Evolutionary conservation across 805 yeast species (phyloP), one percentile per base, ranked within the genome.

Genomic region (Isabelozyma rhagii): DNA sequence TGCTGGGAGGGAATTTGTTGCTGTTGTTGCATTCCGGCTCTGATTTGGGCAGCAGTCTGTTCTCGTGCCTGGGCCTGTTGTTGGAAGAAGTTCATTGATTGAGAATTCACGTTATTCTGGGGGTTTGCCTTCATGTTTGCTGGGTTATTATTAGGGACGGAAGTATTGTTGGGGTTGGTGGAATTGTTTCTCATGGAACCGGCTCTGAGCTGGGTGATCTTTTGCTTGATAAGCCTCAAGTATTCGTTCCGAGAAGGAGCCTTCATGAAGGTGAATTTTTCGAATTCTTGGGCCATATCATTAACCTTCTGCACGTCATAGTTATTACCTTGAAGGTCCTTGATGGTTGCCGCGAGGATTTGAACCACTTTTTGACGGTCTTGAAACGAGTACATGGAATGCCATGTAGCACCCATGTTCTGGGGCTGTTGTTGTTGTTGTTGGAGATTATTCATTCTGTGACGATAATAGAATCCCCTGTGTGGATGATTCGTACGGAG

Each of bases 251-350:
- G 81, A 17, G 80, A 71, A 8, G 75, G 74, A 10, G 89, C 75
- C 49, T 82, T 82, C 49, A 77, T 74, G 61, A 77, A 86, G 21
- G 89, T 79, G 56, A 76, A 81, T 51, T 82, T 80, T 61, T 87
- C 94, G 56, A 84, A 85, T 59, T 85, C 89, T 57, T 82, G 85
- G 4, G 91, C 90, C 56, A 83, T 64, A 31, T 60, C 53, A 14
- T 66, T 61, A 15, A 74, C 75, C 46, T 68, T 67, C 44, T 66
- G 69, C 17, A 66, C 65, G 50, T 70, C 71, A 48, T 61, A 69
- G 48, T 56, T 63, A 39, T 63, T 52, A 28, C 56, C 64, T 51
- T 66, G 76, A 47, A 73, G 63, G 21, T 72, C 77, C 51, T 66
- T 66, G 45, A 74, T 61, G 3, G 75, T 65, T 40, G 62, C 62